Base-by-base conservation (phyloP, 139 green algal genomes). In the Chlorella vulgaris region DNA sequence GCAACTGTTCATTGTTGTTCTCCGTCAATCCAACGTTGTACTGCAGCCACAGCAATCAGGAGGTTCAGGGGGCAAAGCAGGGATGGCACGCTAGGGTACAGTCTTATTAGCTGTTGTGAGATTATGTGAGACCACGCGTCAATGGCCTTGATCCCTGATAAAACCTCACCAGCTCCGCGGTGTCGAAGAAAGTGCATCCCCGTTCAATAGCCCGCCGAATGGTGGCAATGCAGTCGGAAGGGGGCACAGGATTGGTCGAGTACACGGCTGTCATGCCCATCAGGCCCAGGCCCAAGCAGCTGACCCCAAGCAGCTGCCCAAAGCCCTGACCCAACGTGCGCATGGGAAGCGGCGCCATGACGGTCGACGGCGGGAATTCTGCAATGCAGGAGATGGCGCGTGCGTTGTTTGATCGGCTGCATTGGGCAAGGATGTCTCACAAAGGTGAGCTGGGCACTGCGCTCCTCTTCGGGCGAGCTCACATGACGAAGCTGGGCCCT, bases 1-100 rank as follows among this genome's bases (percentile, higher is more conserved):
- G 63, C 1, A 93, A 83, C 75, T 86, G 73, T 73, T 95, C 91
- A 74, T 95, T 95, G 43, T 91, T 93, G 65, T 61, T 38, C 58
- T 35, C 18, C 38, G 40, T 67, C 55, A 55, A 31, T 24, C 53
- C 28, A 2, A 55, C 55, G 8, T 70, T 70, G 39, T 80, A 58
- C 36, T 39, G 36, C 26, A 55, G n/a, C n/a, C n/a, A n/a, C n/a
- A n/a, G n/a, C n/a, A n/a, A n/a, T n/a, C n/a, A n/a, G n/a, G n/a
- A n/a, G n/a, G n/a, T n/a, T n/a, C n/a, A n/a, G n/a, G n/a, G n/a
- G n/a, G n/a, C n/a, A n/a, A n/a, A n/a, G n/a, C n/a, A n/a, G n/a
- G n/a, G n/a, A n/a, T n/a, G n/a, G n/a, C n/a, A n/a, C n/a, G n/a
- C n/a, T n/a, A n/a, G n/a, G n/a, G n/a, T n/a, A n/a, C n/a, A n/a